A percentile compares a stretch with the other conserved stretches of the same genome.
Evolutionary conservation across 129 eudicot species (phyloP).

Genomic region (Gnaphalium uliginosum): DNA sequence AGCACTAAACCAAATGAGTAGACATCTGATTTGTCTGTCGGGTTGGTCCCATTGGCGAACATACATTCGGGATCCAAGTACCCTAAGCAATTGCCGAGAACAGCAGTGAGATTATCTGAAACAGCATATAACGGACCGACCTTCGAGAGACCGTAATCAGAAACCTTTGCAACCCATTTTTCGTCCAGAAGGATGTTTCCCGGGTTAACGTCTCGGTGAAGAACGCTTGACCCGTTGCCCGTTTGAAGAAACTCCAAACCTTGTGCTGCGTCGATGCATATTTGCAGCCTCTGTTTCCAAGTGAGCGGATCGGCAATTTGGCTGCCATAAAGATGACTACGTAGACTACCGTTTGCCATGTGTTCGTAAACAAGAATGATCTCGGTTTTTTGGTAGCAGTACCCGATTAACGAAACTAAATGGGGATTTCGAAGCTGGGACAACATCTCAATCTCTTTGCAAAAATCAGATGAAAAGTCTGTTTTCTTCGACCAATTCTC

Average conservation of each 20-base stretch:
- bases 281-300: slow-evolving; percentile 34
- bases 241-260: slow-evolving; percentile 35
- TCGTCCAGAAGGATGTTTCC: slow-evolving; percentile 41
- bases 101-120: slow-evolving; percentile 32
- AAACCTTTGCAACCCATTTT: slow-evolving; percentile 33
- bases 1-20: slow-evolving; percentile 39
- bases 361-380: slow-evolving; percentile 36
- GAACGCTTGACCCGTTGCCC: slow-evolving; percentile 3
- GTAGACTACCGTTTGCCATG: slow-evolving; percentile 31
- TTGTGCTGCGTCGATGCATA: slow-evolving; percentile 40
- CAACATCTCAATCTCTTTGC: slow-evolving; percentile 35
- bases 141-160: slow-evolving; percentile 35
- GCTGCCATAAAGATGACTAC: slow-evolving; percentile 18
- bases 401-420: slow-evolving; percentile 37
- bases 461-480: slow-evolving; percentile 18
- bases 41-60: slow-evolving; percentile 33
- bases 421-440: slow-evolving; percentile 22
- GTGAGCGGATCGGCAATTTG: slow-evolving; percentile 13
- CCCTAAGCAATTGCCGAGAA: slow-evolving; percentile 36
- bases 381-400: slow-evolving; percentile 34
- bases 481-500: slow-evolving; percentile 33
- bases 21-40: slow-evolving; percentile 31
- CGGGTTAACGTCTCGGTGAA: slow-evolving; percentile 32
- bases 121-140: slow-evolving; percentile 31
- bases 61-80: slow-evolving; percentile 40